Evolutionary conservation across 371 early-diverging fungal genomes (phyloP), one percentile per base, ranked within the genome.

Genomic region (Mucor mucedo): DNA sequence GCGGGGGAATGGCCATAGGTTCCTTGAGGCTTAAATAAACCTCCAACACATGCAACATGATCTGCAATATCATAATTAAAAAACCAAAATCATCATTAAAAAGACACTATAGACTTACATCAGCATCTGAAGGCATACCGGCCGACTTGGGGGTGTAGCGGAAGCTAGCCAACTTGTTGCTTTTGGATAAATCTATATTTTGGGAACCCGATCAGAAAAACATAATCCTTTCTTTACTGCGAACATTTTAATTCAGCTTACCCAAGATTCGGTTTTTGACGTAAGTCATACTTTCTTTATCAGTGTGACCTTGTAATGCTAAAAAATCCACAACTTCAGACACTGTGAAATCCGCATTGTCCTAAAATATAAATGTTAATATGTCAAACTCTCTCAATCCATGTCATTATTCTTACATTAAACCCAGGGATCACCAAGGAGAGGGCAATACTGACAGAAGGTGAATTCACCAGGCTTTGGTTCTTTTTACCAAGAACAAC

Each of bases 41-140:
- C 4, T 30, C 42, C 7, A 63, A 63, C 0, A 52, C 35, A 58
- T 64, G 64, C 50, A 66, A 50, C 5, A 55, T 58, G 27, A 69
- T 65, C 47, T 47, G 21, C 1, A 21, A 21, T 21, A 21, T 47
- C 3, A 21, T 21, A 47, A 21, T 21, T 47, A 8, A 21, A 35
- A 35, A 35, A 6, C 35, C 8, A 35, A 35, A 8, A 4, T 35
- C 8, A 35, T 35, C 35, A 21, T 21, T 44, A 44, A n/a, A 13
- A 44, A n/a, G 7, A 8, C 7, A 21, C 27, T 47, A 16, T 21
- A 21, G 1, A 47, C 21, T 47, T 47, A 47, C 47, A 6, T 52
- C 55, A 28, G 61, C 45, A 44, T 69, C 70, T 7, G 61, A 53
- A 41, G 70, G 70, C 92, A 71, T 89, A 86, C 41, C 62, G 45